These are phyloP conservation scores for Petunia axillaris DNA, from an alignment of 257 asterid species.

Conservation along the genomic window DNA sequence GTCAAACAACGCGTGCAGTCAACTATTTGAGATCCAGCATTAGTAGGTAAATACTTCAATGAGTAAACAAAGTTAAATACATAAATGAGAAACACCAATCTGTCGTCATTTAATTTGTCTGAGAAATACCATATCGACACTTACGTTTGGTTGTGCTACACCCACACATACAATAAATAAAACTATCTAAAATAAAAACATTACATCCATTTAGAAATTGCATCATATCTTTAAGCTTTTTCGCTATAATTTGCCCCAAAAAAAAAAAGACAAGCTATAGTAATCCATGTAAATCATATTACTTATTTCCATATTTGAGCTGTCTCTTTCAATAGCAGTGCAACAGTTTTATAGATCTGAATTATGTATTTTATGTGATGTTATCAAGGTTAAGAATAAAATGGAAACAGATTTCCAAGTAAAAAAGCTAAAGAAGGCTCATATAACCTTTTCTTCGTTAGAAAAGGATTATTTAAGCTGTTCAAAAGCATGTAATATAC, in stretches of 20 bases:
- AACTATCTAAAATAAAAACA: not conserved
- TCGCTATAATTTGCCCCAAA: not conserved
- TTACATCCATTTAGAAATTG: slow-evolving; percentile 15
- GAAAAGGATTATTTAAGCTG: slow-evolving; percentile 9
- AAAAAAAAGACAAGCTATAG: not conserved
- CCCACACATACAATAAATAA: not conserved
- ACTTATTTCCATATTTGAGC: slow-evolving; percentile 15
- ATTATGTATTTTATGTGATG: not conserved
- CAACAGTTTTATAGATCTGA: not conserved
- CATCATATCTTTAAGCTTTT: not conserved
- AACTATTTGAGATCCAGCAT: not conserved
- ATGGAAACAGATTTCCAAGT: slow-evolving; percentile 15
- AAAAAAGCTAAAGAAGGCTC: slow-evolving; percentile 21
- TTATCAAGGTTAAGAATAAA: not conserved
- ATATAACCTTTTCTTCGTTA: not conserved
- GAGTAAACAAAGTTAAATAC: not conserved
- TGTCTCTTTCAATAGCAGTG: not conserved
- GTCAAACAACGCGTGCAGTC: not conserved
- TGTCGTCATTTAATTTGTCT: not conserved
- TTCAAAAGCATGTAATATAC: not conserved
- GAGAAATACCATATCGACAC: not conserved
- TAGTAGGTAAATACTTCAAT: not conserved
- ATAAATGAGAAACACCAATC: not conserved
- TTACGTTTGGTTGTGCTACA: not conserved
- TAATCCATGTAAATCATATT: not conserved